phyloP scores from a whole-genome alignment of 768 basidiomycete species.

The Mrakia frigida region DNA sequence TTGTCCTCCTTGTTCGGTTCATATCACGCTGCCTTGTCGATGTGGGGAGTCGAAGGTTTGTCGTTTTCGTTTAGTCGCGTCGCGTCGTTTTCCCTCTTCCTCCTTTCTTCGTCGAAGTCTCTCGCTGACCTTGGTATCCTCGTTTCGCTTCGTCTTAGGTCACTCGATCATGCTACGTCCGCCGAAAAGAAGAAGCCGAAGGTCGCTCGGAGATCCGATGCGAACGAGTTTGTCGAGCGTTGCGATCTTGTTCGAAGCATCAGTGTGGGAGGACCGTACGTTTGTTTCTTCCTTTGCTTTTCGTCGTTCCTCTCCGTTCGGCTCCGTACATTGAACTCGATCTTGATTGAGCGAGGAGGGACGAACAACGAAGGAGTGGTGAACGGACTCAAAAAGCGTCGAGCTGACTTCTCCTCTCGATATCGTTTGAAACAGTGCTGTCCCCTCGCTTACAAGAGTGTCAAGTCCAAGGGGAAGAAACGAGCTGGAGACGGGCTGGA shows the following conservation, averaged over 20 bases:
- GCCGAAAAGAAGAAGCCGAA: slow-evolving; percentile 40
- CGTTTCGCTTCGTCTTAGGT: slow-evolving; percentile 13
- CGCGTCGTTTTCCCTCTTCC: too few species aligned
- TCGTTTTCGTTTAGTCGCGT: too few species aligned
- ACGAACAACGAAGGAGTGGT: not conserved
- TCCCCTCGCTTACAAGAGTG: slow-evolving; percentile 64
- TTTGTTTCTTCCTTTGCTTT: not conserved
- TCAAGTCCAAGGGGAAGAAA: slow-evolving; percentile 58
- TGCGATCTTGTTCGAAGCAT: slow-evolving; percentile 80
- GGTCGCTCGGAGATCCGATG: slow-evolving; percentile 61
- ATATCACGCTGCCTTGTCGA: slow-evolving; percentile 71
- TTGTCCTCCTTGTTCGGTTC: slow-evolving; percentile 72
- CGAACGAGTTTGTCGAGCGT: slow-evolving; percentile 67
- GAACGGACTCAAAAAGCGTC: not conserved
- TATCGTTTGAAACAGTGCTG: slow-evolving; percentile 57
- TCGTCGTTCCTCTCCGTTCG: not conserved
- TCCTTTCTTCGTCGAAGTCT: too few species aligned
- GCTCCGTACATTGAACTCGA: too few species aligned
- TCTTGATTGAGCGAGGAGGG: not conserved
- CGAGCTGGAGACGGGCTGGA: slow-evolving; percentile 49
- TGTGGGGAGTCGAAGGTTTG: slow-evolving; percentile 63
- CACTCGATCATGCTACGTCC: slow-evolving; percentile 44
- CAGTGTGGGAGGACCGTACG: slow-evolving; percentile 61
- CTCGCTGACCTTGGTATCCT: too few species aligned
- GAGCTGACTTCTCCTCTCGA: not conserved